A percentile compares a stretch with the other conserved stretches of the same genome.
Evolutionary conservation across 495 filamentous ascomycete species (phyloP).

Genomic region (Lentithecium fluviatile): DNA sequence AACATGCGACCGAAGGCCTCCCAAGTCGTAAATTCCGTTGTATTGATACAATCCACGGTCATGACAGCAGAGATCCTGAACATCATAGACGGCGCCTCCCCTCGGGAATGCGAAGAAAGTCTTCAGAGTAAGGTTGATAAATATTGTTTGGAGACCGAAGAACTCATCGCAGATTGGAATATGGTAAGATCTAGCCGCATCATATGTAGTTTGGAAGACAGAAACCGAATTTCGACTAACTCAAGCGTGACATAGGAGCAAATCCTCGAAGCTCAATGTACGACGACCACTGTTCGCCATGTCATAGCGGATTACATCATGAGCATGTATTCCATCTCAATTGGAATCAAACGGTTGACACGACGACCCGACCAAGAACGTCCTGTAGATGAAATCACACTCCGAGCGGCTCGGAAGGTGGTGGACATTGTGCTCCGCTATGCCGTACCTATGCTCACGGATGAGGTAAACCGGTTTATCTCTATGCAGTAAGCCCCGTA

Average conservation of each 20-base stretch:
- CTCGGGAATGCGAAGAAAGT: not conserved
- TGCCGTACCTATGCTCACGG: no score
- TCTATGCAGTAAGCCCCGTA: not conserved
- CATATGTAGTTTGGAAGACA: not conserved
- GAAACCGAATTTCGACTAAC: no score
- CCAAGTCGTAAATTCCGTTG: not conserved
- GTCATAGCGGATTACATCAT: slow-evolving; percentile 9
- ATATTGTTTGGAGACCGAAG: slow-evolving; percentile 6
- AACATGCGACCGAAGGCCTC: not conserved
- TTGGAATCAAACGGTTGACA: slow-evolving; percentile 8
- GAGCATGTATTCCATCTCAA: slow-evolving; percentile 7
- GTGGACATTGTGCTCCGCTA: slow-evolving; percentile 1
- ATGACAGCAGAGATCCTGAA: slow-evolving; percentile 14
- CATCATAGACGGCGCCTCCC: not conserved
- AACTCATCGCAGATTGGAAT: slow-evolving; percentile 10
- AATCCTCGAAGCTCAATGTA: no score
- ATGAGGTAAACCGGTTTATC: no score
- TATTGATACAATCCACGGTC: slow-evolving; percentile 4
- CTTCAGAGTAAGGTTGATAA: slow-evolving; percentile 1
- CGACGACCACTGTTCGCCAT: no score
- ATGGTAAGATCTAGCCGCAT: not conserved
- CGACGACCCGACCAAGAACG: not conserved
- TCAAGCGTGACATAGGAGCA: no score
- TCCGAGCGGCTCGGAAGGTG: slow-evolving; percentile 9
- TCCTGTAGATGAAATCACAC: slow-evolving; percentile 6